A percentile compares a stretch with the other conserved stretches of the same genome.
Evolutionary conservation across 331 rosid genomes (phyloP).

Genomic region (Cucumis variabilis): DNA sequence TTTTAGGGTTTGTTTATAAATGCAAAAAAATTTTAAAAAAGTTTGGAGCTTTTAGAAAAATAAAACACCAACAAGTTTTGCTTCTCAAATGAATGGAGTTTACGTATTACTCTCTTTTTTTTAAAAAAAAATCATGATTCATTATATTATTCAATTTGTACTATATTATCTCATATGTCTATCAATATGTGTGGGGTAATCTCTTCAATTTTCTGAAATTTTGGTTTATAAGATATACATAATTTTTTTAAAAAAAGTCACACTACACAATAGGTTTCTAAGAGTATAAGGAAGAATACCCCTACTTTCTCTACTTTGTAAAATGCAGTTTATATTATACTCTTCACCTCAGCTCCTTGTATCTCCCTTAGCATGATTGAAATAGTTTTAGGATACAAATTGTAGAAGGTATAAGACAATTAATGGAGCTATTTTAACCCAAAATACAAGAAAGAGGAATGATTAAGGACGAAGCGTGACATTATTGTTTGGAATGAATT

Average conservation of each 20-base stretch:
- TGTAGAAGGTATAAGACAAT: not conserved
- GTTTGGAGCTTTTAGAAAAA: not conserved
- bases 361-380: not conserved
- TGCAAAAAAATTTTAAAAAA: not conserved
- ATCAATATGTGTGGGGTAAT: not conserved
- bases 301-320: constrained; percentile 9
- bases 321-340: not conserved
- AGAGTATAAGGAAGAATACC: not conserved
- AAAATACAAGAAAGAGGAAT: not conserved
- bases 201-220: too few species aligned
- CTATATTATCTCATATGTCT: not conserved
- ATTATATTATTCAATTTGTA: not conserved
- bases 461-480: too few species aligned
- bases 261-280: constrained; percentile 21
- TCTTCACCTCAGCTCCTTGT: constrained; percentile 26
- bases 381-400: constrained; percentile 24
- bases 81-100: not conserved
- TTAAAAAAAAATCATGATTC: not conserved
- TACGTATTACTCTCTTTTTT: not conserved
- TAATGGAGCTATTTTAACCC: constrained; percentile 10
- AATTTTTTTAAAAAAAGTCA: constrained; percentile 18
- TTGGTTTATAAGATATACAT: too few species aligned
- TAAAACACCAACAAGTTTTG: constrained; percentile 2
- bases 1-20: constrained; percentile 1
- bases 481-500: too few species aligned